Base-by-base conservation (phyloP, 768 basidiomycete genomes). In the Amylocystis lapponica region DNA sequence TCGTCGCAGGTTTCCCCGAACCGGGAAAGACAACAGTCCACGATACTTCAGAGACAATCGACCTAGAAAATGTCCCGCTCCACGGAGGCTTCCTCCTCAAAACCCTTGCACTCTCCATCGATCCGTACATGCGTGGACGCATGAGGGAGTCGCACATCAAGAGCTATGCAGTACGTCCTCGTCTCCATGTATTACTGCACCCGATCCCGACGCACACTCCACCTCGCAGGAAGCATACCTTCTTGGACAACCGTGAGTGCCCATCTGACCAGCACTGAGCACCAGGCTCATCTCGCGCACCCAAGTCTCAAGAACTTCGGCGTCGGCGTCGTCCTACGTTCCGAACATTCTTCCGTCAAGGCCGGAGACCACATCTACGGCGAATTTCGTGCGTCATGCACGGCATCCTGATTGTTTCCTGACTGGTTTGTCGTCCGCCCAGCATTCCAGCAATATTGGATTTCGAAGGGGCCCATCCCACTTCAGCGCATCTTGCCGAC, bases 401-500 rank as follows among this genome's bases (percentile, higher is more conserved):
- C 23, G 17, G 12, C 19, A 11, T 17, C 34, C 19, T 36, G 9
- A 17, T 19, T 19, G 11, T 9, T 36, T 17, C 9, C 19, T 10
- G 40, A 22, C 55, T 13, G 39, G 61, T 60, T 21, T 31, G 55
- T 16, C 25, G 16, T 17, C 16, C 16, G 16, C 11, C 3, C 22
- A 70, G 71, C 56, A 5, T 69, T 69, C 57, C 57, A 66, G 35
- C 60, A 76, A 49, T 78, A 75, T 45, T 53, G 46, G 38, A 46
- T 76, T 43, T 23, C 25, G n/a, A 14, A 36, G 6, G 30, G 34
- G n/a, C 20, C 30, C 5, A 11, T 21, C 17, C 5, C 19, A 12
- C 17, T 36, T 10, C 63, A 11, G 34, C 26, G 36, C 5, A 45
- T 69, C 5, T 42, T 76, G 30, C 46, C 70, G 29, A 74, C 75